Conservation (phyloP, 202 grass and related monocot genomes). For the Hordeum pubiflorum region DNA sequence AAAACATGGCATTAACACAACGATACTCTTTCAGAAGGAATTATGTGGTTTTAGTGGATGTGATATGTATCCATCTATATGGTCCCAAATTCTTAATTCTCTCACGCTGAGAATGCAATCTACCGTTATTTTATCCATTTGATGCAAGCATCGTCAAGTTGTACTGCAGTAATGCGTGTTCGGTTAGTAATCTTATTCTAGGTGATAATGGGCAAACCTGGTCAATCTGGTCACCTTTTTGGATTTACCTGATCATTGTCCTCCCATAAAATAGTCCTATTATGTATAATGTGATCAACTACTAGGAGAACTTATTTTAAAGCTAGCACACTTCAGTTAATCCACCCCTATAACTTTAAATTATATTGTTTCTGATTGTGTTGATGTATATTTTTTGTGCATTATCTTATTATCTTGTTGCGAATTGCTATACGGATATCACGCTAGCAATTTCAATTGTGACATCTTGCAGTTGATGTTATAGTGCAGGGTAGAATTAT, state of each 20-base stretch:
- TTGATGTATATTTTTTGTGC: not conserved
- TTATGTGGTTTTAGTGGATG: not conserved
- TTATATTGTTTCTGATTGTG: not conserved
- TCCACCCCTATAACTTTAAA: not conserved
- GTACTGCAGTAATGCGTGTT: not conserved
- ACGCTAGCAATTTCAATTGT: too few relatives aligned
- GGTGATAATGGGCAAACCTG: not conserved
- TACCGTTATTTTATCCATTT: not conserved
- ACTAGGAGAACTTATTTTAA: not conserved
- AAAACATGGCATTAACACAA: not conserved
- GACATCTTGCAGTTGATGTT: too few relatives aligned
- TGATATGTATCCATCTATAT: not conserved
- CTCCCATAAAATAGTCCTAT: not conserved
- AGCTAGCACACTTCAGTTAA: not conserved
- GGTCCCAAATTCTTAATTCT: not conserved
- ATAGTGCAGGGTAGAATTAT: too few relatives aligned
- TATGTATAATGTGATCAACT: not conserved
- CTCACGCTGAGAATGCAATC: not conserved
- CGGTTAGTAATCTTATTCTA: not conserved
- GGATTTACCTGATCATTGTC: not conserved
- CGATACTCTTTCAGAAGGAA: not conserved
- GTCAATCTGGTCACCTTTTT: not conserved
- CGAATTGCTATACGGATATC: too few relatives aligned
- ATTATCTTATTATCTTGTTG: too few relatives aligned
- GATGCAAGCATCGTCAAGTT: not conserved